Evolutionary conservation across 2,329 filamentous ascomycete species (phyloP), one percentile per base, ranked within the genome.

Genomic region (Fusarium stilboides): DNA sequence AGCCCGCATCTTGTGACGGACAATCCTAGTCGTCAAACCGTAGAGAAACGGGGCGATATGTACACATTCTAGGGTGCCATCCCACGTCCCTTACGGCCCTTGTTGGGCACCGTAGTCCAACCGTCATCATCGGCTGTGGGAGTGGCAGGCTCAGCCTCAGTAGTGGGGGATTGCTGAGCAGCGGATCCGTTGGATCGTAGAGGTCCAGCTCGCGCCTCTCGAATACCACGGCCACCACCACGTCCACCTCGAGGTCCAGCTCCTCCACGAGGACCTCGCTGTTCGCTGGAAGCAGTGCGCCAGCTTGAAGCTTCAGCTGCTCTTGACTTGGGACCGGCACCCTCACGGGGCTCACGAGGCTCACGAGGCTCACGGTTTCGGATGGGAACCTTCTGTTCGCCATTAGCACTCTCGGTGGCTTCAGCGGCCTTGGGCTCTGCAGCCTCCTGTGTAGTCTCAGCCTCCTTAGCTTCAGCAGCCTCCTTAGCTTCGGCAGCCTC

Each of bases 291-390:
- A 43, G 85, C 77, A 64, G 83, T 81, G 78, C 89, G 84, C 89
- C 89, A 91, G 80, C 85, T 90, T 52, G 86, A 85, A 61, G 84
- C 84, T 69, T 91, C 89, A 26, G 82, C 73, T 49, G 87, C 85
- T 71, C 87, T 86, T 34, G 88, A 84, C 79, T 87, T 88, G 62
- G 79, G 71, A 62, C 83, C 81, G 13, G 78, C 76, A 31, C 55
- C 57, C 54, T 87, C 85, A 63, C 76, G 82, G 55, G 83, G 80
- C 74, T 85, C 82, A 63, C 76, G 82, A 56, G 83, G 80, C 74
- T 85, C 82, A 13, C 79, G 77, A 24, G 78, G 77, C 57, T 84
- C 81, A 24, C 77, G 79, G 50, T 62, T 74, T 69, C 79, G 80
- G 45, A 80, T 65, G 15, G 84, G 80, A 7, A 79, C 65, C 76